Conservation (phyloP, 345 rosid genomes). For the Carallia brachiata region DNA sequence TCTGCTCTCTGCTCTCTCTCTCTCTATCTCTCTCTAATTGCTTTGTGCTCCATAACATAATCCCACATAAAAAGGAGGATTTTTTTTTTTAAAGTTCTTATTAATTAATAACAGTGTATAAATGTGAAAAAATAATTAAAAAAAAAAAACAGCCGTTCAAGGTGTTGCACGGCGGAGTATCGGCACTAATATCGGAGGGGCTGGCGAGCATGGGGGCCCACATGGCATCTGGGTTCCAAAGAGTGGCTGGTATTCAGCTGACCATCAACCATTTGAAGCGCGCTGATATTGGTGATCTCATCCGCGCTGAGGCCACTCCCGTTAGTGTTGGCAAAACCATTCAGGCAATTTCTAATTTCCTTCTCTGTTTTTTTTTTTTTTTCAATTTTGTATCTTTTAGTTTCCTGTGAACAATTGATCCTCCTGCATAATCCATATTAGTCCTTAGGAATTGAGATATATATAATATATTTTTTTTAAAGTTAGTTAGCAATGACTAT, state of each 20-base stretch:
- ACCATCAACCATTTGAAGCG: constrained; percentile 73
- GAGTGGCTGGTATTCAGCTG: constrained; percentile 86
- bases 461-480: too few species aligned
- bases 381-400: not conserved
- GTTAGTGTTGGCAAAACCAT: constrained; percentile 62
- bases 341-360: constrained; percentile 39
- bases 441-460: too few species aligned
- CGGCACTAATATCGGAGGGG: constrained; percentile 82
- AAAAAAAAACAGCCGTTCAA: constrained; percentile 68
- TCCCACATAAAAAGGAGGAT: not conserved
- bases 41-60: not conserved
- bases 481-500: too few species aligned
- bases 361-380: not conserved
- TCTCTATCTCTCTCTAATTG: not conserved
- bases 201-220: constrained; percentile 93
- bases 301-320: constrained; percentile 71
- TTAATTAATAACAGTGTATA: not conserved
- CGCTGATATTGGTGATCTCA: constrained; percentile 71
- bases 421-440: too few species aligned
- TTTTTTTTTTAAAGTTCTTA: not conserved
- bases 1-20: not conserved
- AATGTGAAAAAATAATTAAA: not conserved
- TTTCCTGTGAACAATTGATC: not conserved
- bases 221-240: constrained; percentile 69
- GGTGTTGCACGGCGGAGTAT: constrained; percentile 93